Percentiles rank a stretch among this genome's conserved stretches.
Conservation (phyloP, 1,284 basidiomycete species). For the Ganoderma meredithae region DNA sequence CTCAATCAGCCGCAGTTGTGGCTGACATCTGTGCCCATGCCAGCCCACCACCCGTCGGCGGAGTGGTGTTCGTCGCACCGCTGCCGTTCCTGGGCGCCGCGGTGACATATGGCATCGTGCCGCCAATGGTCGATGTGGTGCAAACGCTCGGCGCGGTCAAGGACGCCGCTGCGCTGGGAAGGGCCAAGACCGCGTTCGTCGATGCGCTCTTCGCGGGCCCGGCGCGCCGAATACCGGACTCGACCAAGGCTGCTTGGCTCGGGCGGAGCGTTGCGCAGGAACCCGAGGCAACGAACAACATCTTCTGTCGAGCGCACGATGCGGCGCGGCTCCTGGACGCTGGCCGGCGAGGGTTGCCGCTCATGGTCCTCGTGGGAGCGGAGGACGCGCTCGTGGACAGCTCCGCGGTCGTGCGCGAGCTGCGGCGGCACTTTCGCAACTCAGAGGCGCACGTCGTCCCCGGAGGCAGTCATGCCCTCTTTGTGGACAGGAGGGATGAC, state of each 20-base stretch:
- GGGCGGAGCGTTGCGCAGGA: constrained; percentile 30
- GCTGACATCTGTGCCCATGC: constrained; percentile 34
- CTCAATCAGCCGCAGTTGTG: constrained; percentile 30
- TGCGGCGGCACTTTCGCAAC: constrained; percentile 35
- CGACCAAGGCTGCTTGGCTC: constrained; percentile 32
- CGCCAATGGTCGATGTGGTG: constrained; percentile 28
- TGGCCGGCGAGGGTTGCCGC: constrained; percentile 33
- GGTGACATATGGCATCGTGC: constrained; percentile 25
- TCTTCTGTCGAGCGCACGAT: constrained; percentile 30
- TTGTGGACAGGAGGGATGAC: constrained; percentile 35
- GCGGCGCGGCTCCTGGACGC: constrained; percentile 31
- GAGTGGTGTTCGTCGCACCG: constrained; percentile 33
- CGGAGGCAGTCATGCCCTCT: constrained; percentile 35
- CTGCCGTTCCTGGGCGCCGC: constrained; percentile 33
- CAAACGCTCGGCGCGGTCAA: constrained; percentile 25
- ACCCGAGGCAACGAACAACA: constrained; percentile 22
- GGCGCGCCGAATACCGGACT: constrained; percentile 25
- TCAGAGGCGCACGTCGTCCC: constrained; percentile 32
- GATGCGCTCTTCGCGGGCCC: constrained; percentile 32
- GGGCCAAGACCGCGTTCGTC: constrained; percentile 32
- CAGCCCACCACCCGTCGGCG: constrained; percentile 28
- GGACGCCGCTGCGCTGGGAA: constrained; percentile 28
- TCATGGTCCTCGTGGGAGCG: constrained; percentile 34
- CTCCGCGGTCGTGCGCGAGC: constrained; percentile 27
- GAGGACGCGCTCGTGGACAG: constrained; percentile 33